Conservation (phyloP, 768 basidiomycete genomes). For the Stropharia rugosoannulata region DNA sequence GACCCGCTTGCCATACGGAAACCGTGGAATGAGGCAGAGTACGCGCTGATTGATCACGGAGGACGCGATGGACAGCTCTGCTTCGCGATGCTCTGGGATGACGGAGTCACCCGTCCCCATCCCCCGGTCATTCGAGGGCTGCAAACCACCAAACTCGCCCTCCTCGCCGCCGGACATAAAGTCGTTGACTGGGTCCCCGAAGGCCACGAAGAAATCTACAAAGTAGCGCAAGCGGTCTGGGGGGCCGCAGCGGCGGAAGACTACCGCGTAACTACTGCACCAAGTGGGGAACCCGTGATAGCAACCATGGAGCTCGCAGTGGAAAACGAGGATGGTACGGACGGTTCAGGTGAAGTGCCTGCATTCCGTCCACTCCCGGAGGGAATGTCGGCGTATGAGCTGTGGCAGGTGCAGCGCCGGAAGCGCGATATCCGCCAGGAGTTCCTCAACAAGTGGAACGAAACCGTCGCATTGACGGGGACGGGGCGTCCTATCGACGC, state of each 20-base stretch:
- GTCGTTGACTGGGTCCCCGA: slow-evolving; percentile 73
- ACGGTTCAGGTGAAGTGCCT: slow-evolving; percentile 1
- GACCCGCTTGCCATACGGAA: slow-evolving; percentile 62
- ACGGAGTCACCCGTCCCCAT: slow-evolving; percentile 55
- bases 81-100: slow-evolving; percentile 67
- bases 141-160: slow-evolving; percentile 50
- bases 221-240: slow-evolving; percentile 42
- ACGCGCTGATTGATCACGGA: slow-evolving; percentile 58
- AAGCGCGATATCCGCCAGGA: slow-evolving; percentile 49
- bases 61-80: slow-evolving; percentile 48
- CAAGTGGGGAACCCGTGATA: slow-evolving; percentile 56
- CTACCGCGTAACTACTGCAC: slow-evolving; percentile 31
- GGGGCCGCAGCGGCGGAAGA: slow-evolving; percentile 50
- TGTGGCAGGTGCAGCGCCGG: slow-evolving; percentile 68
- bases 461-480: slow-evolving; percentile 46
- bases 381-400: slow-evolving; percentile 50
- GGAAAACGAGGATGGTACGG: slow-evolving; percentile 1
- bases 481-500: slow-evolving; percentile 78
- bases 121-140: slow-evolving; percentile 67
- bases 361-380: slow-evolving; percentile 24
- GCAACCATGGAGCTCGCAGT: slow-evolving; percentile 38
- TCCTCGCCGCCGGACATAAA: slow-evolving; percentile 64
- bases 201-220: slow-evolving; percentile 47
- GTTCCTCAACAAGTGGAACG: slow-evolving; percentile 65
- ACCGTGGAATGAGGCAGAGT: slow-evolving; percentile 60